Evolutionary conservation across 805 yeast genomes (phyloP).

Genomic region (Metschnikowia kunwiensis): DNA sequence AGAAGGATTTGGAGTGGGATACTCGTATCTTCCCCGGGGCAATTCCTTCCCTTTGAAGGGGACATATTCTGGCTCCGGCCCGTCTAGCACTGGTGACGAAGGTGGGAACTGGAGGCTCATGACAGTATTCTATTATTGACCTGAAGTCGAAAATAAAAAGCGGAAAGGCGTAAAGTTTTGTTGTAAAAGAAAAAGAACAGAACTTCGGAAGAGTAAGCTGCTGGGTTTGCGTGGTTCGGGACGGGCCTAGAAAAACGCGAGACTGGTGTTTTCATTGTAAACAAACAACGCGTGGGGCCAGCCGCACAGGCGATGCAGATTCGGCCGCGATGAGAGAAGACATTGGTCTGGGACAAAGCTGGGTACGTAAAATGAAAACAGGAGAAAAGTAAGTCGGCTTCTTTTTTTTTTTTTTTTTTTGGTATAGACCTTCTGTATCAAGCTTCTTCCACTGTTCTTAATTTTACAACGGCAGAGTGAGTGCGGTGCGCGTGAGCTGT

Average conservation of each 20-base stretch:
- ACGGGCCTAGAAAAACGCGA: slow-evolving; percentile 3
- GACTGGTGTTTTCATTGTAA: slow-evolving; percentile 3
- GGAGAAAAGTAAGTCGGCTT: not conserved
- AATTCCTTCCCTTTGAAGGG: slow-evolving; percentile 11
- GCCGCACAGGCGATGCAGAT: not conserved
- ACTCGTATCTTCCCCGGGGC: slow-evolving; percentile 29
- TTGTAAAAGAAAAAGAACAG: not conserved
- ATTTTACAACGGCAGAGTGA: no score
- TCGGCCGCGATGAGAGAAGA: no score
- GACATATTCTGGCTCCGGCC: slow-evolving; percentile 11
- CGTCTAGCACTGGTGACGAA: slow-evolving; percentile 45
- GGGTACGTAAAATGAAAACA: no score
- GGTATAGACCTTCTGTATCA: not conserved
- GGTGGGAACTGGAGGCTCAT: slow-evolving; percentile 46
- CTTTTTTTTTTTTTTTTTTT: not conserved
- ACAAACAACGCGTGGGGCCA: slow-evolving; percentile 13
- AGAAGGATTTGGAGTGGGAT: slow-evolving; percentile 76
- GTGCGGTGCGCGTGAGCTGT: no score
- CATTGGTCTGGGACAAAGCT: no score
- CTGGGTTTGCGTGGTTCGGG: not conserved
- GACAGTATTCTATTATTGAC: slow-evolving; percentile 7
- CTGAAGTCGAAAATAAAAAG: no score
- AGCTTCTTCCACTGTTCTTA: no score
- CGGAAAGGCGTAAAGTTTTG: not conserved
- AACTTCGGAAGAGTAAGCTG: not conserved